A percentile compares a stretch with the other conserved stretches of the same genome.
These are phyloP conservation scores for Candida cerambycidarum DNA, from an alignment of 805 yeast species.

Conservation along the genomic window DNA sequence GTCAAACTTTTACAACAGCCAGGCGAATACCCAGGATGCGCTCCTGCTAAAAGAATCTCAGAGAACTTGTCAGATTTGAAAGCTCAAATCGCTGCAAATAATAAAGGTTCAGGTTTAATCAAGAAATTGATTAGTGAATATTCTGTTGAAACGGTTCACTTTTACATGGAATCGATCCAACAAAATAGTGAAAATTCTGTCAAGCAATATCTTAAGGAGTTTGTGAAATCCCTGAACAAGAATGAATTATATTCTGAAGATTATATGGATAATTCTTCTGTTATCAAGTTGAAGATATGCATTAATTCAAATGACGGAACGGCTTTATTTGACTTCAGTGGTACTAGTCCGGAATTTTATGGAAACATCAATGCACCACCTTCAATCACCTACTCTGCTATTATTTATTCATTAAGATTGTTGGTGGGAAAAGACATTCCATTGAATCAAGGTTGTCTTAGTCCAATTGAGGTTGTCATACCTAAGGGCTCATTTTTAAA, in stretches of 20 bases:
- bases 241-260: conserved; percentile 32
- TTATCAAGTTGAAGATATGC: conserved; percentile 16
- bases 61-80: conserved; percentile 53
- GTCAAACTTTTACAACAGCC: conserved; percentile 32
- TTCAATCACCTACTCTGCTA: conserved; percentile 84
- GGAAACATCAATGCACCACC: conserved; percentile 78
- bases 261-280: conserved; percentile 22
- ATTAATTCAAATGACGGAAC: conserved; percentile 20
- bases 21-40: conserved; percentile 19
- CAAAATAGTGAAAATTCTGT: conserved; percentile 75
- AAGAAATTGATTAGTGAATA: conserved; percentile 61
- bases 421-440: conserved; percentile 84
- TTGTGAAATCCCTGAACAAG: conserved; percentile 44
- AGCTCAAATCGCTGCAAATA: conserved; percentile 86
- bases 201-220: conserved; percentile 29
- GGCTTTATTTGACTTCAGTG: conserved; percentile 26
- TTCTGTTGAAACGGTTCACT: conserved; percentile 55
- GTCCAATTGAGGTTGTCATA: conserved; percentile 16
- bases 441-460: conserved; percentile 47
- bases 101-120: conserved; percentile 71
- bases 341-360: conserved; percentile 24
- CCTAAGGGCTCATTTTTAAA: conserved; percentile 18
- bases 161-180: conserved; percentile 81
- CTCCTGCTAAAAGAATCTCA: conserved; percentile 20
- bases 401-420: conserved; percentile 79